Evolutionary conservation across 805 yeast species (phyloP).

Genomic region (Saturnispora silvae): DNA sequence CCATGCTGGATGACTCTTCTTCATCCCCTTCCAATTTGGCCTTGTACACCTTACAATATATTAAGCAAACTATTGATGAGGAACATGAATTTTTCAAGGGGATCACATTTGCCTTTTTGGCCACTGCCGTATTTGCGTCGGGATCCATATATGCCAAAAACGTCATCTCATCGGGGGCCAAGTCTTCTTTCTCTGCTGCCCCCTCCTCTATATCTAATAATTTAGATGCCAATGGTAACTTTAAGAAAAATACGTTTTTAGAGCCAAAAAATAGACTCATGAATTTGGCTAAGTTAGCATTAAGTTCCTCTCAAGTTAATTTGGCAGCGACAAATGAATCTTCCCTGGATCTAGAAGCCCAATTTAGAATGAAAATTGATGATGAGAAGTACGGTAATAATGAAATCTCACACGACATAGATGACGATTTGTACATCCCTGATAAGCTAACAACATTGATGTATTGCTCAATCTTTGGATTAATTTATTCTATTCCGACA

Average conservation of each 20-base stretch:
- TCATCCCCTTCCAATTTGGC: conserved; percentile 4
- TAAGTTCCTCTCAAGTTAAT: conserved; percentile 7
- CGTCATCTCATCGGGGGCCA: conserved; percentile 25
- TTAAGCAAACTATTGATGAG: conserved; percentile 4
- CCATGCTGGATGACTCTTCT: neutral
- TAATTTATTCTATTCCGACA: conserved; percentile 59
- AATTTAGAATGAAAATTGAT: conserved; percentile 1
- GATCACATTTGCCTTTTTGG: conserved; percentile 51
- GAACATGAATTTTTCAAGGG: conserved; percentile 31
- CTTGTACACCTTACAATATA: conserved; percentile 1
- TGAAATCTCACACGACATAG: neutral
- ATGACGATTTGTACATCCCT: conserved; percentile 27
- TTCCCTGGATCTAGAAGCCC: conserved; percentile 9
- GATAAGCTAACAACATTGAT: conserved; percentile 75
- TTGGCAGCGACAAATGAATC: conserved; percentile 1
- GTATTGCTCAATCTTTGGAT: conserved; percentile 69
- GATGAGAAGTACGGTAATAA: neutral
- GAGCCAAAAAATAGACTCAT: neutral
- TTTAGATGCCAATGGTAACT: too few species aligned
- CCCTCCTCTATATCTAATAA: too few species aligned
- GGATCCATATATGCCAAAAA: conserved; percentile 84
- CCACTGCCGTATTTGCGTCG: conserved; percentile 68
- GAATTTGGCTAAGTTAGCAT: conserved; percentile 6
- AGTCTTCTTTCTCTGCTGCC: too few species aligned
- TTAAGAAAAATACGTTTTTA: neutral